Evolutionary conservation across 2,329 filamentous ascomycete species (phyloP).

Genomic region (Magnaporthiopsis rhizophila): DNA sequence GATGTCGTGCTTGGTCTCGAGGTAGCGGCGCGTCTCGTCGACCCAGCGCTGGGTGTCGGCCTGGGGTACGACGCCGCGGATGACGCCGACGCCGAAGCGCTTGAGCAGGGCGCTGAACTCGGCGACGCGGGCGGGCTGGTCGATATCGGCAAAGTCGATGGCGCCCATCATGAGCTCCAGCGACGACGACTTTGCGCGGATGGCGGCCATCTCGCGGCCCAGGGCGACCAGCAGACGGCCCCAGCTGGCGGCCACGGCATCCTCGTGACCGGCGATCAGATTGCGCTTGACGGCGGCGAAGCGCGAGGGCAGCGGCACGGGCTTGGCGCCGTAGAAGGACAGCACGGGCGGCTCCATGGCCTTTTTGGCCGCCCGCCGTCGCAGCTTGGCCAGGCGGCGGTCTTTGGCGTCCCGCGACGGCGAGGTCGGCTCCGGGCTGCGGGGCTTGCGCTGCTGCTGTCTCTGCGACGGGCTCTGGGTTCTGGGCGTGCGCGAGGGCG

Average conservation of each 20-base stretch:
- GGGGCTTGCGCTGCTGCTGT: too few relatives aligned
- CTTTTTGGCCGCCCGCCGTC: constrained; percentile 8
- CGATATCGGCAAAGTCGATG: constrained; percentile 45
- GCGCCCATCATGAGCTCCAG: constrained; percentile 42
- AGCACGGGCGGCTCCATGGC: constrained; percentile 42
- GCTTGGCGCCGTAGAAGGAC: constrained; percentile 49
- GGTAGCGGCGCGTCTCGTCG: constrained; percentile 50
- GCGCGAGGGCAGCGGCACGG: constrained; percentile 49
- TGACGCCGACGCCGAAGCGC: constrained; percentile 56
- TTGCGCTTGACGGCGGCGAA: constrained; percentile 49
- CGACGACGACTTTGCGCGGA: constrained; percentile 29
- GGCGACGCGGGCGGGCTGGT: constrained; percentile 36
- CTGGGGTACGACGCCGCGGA: constrained; percentile 55
- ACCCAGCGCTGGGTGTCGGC: constrained; percentile 50
- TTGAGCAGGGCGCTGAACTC: constrained; percentile 49
- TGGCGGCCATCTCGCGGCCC: constrained; percentile 33
- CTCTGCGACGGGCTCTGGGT: too few relatives aligned
- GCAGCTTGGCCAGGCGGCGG: constrained; percentile 10
- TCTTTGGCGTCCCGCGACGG: constrained; percentile 1
- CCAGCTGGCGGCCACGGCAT: constrained; percentile 47
- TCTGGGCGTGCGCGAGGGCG: too few relatives aligned
- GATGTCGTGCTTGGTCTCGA: constrained; percentile 38
- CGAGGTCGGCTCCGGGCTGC: too few relatives aligned
- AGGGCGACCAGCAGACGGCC: constrained; percentile 43
- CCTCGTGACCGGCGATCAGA: constrained; percentile 47